Percentiles rank a stretch among this genome's conserved stretches.
Conservation (phyloP, 768 basidiomycete species). For the Punctularia strigosozonata region DNA sequence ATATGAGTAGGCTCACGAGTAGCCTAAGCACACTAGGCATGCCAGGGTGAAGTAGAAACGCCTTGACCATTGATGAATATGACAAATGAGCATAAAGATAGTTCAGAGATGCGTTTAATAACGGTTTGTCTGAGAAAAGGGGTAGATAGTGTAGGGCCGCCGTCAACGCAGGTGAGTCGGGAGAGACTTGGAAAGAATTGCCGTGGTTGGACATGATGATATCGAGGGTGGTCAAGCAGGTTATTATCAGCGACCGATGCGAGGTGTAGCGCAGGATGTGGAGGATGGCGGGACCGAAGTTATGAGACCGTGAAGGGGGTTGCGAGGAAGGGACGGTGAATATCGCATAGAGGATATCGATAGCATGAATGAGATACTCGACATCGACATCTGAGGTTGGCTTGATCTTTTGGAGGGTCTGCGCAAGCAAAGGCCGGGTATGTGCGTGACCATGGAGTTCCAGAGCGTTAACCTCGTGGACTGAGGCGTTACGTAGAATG, state of each 20-base stretch:
- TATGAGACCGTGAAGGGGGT: slow-evolving; percentile 20
- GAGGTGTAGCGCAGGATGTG: slow-evolving; percentile 42
- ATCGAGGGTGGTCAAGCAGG: slow-evolving; percentile 48
- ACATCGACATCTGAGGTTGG: slow-evolving; percentile 50
- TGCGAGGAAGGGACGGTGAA: slow-evolving; percentile 25
- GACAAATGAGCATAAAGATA: slow-evolving; percentile 70
- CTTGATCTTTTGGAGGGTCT: slow-evolving; percentile 51
- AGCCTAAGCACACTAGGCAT: slow-evolving; percentile 63
- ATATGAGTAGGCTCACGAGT: slow-evolving; percentile 52
- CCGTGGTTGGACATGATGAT: slow-evolving; percentile 48
- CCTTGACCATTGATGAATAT: slow-evolving; percentile 61
- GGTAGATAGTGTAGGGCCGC: slow-evolving; percentile 65
- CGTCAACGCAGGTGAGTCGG: slow-evolving; percentile 46
- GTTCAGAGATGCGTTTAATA: slow-evolving; percentile 63
- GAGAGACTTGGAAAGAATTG: slow-evolving; percentile 41
- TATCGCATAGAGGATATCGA: slow-evolving; percentile 62
- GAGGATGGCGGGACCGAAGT: slow-evolving; percentile 47
- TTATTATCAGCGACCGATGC: slow-evolving; percentile 69
- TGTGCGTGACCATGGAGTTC: slow-evolving; percentile 48
- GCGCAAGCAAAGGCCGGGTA: slow-evolving; percentile 54
- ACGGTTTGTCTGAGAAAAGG: slow-evolving; percentile 52
- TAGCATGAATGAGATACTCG: slow-evolving; percentile 60
- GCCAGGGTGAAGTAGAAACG: slow-evolving; percentile 58
- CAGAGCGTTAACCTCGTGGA: slow-evolving; percentile 53
- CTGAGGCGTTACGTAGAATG: slow-evolving; percentile 76